Evolutionary conservation across 139 green algal genomes (phyloP).

Genomic region (Chlorella sp.): DNA sequence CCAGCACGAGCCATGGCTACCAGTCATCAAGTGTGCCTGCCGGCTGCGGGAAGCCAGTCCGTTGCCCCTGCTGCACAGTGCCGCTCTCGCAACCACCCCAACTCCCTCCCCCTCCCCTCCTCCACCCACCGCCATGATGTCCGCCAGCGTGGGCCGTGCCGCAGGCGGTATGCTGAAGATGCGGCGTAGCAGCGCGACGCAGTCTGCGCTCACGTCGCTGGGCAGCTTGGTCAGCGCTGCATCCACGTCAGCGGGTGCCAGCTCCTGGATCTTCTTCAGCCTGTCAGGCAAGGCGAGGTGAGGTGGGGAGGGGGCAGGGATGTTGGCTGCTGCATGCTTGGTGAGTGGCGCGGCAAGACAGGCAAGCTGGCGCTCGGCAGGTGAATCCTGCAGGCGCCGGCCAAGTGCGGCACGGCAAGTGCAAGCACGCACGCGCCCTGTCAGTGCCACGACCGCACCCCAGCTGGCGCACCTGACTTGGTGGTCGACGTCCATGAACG

Average conservation of each 20-base stretch:
- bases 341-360: no score
- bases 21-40: no score
- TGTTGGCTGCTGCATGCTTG: no score
- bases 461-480: constrained; percentile 27
- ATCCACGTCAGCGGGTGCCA: constrained; percentile 35
- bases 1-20: no score
- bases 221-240: constrained; percentile 28
- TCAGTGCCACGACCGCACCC: no score
- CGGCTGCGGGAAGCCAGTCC: no score
- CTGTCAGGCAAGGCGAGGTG: not conserved
- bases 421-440: no score
- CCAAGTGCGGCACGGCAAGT: no score
- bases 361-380: no score
- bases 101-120: not conserved
- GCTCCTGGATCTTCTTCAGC: constrained; percentile 42
- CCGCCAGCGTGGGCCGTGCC: constrained; percentile 63
- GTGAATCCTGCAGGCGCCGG: no score
- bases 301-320: no score
- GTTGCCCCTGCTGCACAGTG: no score
- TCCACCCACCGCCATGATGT: constrained; percentile 66
- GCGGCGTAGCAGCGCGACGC: constrained; percentile 63
- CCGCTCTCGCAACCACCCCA: not conserved
- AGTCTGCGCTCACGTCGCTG: constrained; percentile 32
- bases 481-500: constrained; percentile 45
- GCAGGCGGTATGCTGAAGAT: constrained; percentile 75